Percentiles rank a stretch among this genome's conserved stretches.
phyloP scores from a whole-genome alignment of 1,284 basidiomycete species.

The Ceratobasidium theobromae region DNA sequence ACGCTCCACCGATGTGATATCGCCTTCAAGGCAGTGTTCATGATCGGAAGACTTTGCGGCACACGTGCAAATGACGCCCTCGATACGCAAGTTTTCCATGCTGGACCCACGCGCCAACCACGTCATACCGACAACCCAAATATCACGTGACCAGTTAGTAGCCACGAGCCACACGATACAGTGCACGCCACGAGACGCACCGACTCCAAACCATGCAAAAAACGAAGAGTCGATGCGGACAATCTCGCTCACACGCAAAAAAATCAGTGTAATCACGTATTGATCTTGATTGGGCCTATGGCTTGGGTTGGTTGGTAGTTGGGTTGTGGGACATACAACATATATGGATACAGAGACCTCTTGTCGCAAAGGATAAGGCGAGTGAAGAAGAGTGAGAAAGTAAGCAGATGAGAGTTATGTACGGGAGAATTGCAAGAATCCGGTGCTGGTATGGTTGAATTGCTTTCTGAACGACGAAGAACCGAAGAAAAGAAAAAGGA shows the following conservation, averaged over 20 bases:
- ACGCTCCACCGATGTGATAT: too few species aligned
- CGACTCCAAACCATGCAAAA: not conserved
- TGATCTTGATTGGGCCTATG: not conserved
- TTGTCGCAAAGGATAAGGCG: not conserved
- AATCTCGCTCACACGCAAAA: not conserved
- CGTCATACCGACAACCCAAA: not conserved
- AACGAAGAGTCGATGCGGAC: not conserved
- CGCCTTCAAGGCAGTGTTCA: too few species aligned
- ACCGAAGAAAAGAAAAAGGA: not conserved
- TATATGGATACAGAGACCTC: constrained; percentile 2
- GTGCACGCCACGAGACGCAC: not conserved
- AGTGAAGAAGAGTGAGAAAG: not conserved
- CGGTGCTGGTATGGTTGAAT: not conserved
- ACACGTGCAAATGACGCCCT: too few species aligned
- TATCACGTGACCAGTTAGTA: not conserved
- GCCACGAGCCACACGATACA: not conserved
- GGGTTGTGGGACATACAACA: constrained; percentile 11
- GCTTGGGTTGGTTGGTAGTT: not conserved
- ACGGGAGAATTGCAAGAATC: not conserved
- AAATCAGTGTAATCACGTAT: not conserved
- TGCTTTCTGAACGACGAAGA: not conserved
- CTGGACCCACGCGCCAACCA: not conserved
- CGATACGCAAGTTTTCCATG: too few species aligned
- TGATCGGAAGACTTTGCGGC: too few species aligned
- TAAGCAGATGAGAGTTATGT: not conserved